Base-by-base conservation (phyloP, 163 green algal species). In the Scenedesmus sp. region DNA sequence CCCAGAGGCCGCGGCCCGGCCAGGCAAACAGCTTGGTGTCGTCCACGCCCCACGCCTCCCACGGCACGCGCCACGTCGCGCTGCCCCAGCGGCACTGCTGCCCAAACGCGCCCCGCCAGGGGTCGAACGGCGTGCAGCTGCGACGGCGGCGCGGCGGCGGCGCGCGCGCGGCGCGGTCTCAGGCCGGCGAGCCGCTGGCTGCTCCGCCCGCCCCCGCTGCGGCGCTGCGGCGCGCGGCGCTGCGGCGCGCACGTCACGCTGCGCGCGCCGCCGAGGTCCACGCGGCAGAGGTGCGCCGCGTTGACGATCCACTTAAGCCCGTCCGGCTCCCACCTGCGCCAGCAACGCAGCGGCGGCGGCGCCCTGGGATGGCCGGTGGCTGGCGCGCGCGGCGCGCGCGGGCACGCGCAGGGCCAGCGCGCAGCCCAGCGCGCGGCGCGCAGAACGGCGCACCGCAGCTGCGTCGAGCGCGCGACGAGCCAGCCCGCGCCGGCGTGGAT, bases 11-110 rank as follows among this genome's bases (percentile, higher is more conserved):
- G 11, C 75, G 50, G 24, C 75, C 75, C 9, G 75, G 75, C 75
- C 75, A 82, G 0, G 20, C 26, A 22, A 82, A 82, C 20, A 76
- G 44, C 26, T 82, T 82, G 13, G 75, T 82, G 63, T 82, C 75
- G 24, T 82, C 75, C 4, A 82, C 75, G 42, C 75, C 75, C 53
- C 18, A 44, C 28, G 64, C 63, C 29, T 82, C 75, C 75, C 75
- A 82, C 11, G 75, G 64, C 20, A 81, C 39, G 3, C 15, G 22
- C 48, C 54, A 81, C 10, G 31, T 17, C 2, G 24, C 47, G 0
- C 48, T 69, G 0, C 62, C 74, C 74, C 74, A 81, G 36, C 75
- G 51, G 53, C 75, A 82, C 29, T 82, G 56, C 13, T 4, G 18
- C 7, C 69, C 69, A 51, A 58, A 77, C 1, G 0, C 1, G 26